Evolutionary conservation across 2,329 filamentous ascomycete species (phyloP).

Genomic region (Stachybotrys chartarum): DNA sequence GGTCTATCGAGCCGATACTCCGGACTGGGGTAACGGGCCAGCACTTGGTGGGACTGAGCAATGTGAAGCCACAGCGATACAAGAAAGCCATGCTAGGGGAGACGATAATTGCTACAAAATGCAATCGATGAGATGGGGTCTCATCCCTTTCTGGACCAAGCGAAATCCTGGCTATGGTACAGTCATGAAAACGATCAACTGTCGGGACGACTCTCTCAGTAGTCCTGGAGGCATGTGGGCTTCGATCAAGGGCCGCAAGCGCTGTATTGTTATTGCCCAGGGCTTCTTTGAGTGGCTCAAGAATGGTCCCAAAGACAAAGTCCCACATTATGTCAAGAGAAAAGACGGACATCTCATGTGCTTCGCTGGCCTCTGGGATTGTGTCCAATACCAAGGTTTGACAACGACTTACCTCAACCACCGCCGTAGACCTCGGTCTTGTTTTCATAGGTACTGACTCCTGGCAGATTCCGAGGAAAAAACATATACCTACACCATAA

Average conservation of each 20-base stretch:
- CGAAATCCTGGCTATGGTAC: slow-evolving; percentile 69
- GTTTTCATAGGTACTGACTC: too few species aligned
- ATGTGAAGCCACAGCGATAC: background rate
- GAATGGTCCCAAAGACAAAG: slow-evolving; percentile 65
- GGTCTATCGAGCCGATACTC: slow-evolving; percentile 72
- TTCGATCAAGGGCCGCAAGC: slow-evolving; percentile 80
- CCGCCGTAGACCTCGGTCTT: too few species aligned
- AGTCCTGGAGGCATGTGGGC: slow-evolving; percentile 81
- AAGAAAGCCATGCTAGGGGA: background rate
- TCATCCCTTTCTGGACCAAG: slow-evolving; percentile 92
- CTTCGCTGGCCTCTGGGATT: slow-evolving; percentile 89
- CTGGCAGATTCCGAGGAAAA: slow-evolving; percentile 43
- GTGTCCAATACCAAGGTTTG: slow-evolving; percentile 69
- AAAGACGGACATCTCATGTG: slow-evolving; percentile 80
- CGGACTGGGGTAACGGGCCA: slow-evolving; percentile 50
- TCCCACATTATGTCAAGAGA: slow-evolving; percentile 77
- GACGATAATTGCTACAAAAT: slow-evolving; percentile 57
- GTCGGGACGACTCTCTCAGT: slow-evolving; percentile 77
- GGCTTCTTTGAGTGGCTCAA: slow-evolving; percentile 98
- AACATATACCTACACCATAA: slow-evolving; percentile 84
- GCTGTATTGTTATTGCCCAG: slow-evolving; percentile 81
- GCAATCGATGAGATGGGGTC: slow-evolving; percentile 92
- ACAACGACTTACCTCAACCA: background rate
- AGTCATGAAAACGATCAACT: slow-evolving; percentile 88
- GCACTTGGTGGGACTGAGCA: slow-evolving; percentile 9